Percentiles rank a stretch among this genome's conserved stretches.
Evolutionary conservation across 495 filamentous ascomycete genomes (phyloP).

Genomic region (Penicillium robsamsonii): DNA sequence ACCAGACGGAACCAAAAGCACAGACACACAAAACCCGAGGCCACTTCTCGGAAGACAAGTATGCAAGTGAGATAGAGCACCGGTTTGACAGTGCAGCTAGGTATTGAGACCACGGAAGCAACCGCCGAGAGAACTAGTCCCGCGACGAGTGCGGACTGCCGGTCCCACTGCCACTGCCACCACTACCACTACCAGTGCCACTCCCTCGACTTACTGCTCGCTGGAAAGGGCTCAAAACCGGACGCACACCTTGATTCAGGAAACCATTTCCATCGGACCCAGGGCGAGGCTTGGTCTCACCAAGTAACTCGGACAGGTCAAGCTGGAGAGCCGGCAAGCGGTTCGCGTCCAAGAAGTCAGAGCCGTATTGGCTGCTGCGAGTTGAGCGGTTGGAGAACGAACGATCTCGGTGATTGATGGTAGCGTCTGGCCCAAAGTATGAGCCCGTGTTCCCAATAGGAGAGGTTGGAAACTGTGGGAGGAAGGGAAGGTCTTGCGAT

Average conservation of each 20-base stretch:
- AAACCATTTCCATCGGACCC: constrained; percentile 37
- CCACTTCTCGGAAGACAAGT: constrained; percentile 10
- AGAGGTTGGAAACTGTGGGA: constrained; percentile 40
- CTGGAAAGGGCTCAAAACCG: constrained; percentile 42
- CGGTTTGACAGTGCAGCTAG: neutral
- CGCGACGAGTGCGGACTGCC: constrained; percentile 46
- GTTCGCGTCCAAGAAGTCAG: constrained; percentile 39
- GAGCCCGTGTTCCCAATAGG: constrained; percentile 33
- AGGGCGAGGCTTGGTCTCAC: constrained; percentile 33
- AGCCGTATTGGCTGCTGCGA: constrained; percentile 42
- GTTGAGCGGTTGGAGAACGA: constrained; percentile 50
- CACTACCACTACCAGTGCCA: constrained; percentile 47
- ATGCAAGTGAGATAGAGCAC: constrained; percentile 12
- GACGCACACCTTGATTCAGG: constrained; percentile 29
- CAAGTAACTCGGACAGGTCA: constrained; percentile 37
- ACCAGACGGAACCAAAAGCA: constrained; percentile 13
- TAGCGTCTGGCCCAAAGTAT: constrained; percentile 38
- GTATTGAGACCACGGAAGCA: constrained; percentile 5
- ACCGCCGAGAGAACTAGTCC: constrained; percentile 24
- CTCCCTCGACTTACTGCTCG: constrained; percentile 45
- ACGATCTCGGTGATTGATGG: constrained; percentile 38
- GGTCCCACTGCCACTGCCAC: constrained; percentile 42
- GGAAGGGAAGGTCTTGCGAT: constrained; percentile 32
- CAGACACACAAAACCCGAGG: constrained; percentile 6
- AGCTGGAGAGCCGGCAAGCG: constrained; percentile 35